Percentiles rank a stretch among this genome's conserved stretches.
phyloP scores from a whole-genome alignment of 345 rosid genomes.

The Salix purpurea region DNA sequence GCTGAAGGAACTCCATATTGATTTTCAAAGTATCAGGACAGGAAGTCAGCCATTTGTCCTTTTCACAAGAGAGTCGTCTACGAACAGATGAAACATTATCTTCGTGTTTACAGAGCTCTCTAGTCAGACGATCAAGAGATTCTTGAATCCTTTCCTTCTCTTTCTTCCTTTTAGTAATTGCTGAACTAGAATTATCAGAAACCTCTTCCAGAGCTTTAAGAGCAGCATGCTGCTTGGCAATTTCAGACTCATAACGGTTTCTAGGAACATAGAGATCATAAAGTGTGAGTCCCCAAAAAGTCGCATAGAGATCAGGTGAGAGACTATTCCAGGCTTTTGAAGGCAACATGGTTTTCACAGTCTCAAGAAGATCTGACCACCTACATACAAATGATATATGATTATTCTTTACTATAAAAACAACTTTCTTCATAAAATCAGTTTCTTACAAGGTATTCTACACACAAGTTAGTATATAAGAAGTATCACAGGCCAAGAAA shows the following conservation, averaged over 20 bases:
- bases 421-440: neutral
- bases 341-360: constrained; percentile 87
- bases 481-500: neutral
- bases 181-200: constrained; percentile 92
- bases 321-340: constrained; percentile 98
- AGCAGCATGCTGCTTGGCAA: constrained; percentile 86
- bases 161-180: constrained; percentile 90
- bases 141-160: constrained; percentile 99
- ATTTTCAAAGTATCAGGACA: constrained; percentile 98
- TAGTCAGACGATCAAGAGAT: constrained; percentile 80
- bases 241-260: constrained; percentile 90
- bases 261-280: constrained; percentile 98
- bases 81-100: constrained; percentile 91
- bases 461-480: neutral
- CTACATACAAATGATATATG: constrained; percentile 37
- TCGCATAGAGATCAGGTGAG: constrained; percentile 93
- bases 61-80: constrained; percentile 81
- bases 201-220: constrained; percentile 94
- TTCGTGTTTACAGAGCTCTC: constrained; percentile 87
- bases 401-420: neutral
- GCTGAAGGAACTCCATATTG: constrained; percentile 99
- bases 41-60: constrained; percentile 95
- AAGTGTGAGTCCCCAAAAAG: constrained; percentile 96
- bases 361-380: constrained; percentile 91
- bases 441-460: neutral